Percentiles rank a stretch among this genome's conserved stretches.
These are phyloP conservation scores for Mortierella sp. DNA, from an alignment of 371 early-diverging fungal species.

Conservation along the genomic window DNA sequence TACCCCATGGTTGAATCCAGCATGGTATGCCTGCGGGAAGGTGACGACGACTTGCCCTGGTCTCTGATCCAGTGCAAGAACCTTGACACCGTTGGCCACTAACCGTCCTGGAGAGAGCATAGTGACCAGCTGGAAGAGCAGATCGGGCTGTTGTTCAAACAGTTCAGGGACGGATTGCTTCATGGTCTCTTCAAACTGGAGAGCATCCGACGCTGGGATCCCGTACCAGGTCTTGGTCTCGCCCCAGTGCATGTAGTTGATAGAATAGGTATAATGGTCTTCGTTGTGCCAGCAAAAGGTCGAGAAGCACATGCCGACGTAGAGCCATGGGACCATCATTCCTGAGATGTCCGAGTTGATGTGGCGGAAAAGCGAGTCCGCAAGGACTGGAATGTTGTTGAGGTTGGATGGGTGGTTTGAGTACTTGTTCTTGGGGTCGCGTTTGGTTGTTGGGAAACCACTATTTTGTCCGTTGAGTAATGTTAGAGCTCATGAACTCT, in stretches of 20 bases:
- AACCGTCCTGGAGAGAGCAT: conserved; percentile 90
- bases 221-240: conserved; percentile 99
- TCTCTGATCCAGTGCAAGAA: conserved; percentile 88
- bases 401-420: conserved; percentile 88
- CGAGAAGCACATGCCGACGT: conserved; percentile 96
- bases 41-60: conserved; percentile 97
- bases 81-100: conserved; percentile 79
- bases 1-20: conserved; percentile 97
- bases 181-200: conserved; percentile 90
- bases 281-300: conserved; percentile 99
- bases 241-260: conserved; percentile 97
- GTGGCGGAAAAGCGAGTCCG: conserved; percentile 87
- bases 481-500: not conserved
- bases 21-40: conserved; percentile 96
- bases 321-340: conserved; percentile 98
- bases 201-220: conserved; percentile 88
- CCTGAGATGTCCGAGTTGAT: conserved; percentile 93
- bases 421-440: conserved; percentile 70
- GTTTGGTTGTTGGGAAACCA: conserved; percentile 80
- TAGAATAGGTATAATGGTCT: conserved; percentile 95
- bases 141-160: conserved; percentile 91
- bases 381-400: conserved; percentile 85
- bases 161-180: conserved; percentile 86
- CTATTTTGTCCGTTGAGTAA: conserved; percentile 47
- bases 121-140: conserved; percentile 93